Evolutionary conservation across 2,329 filamentous ascomycete genomes (phyloP).

Genomic region (Pseudocercospora pini-densiflorae): DNA sequence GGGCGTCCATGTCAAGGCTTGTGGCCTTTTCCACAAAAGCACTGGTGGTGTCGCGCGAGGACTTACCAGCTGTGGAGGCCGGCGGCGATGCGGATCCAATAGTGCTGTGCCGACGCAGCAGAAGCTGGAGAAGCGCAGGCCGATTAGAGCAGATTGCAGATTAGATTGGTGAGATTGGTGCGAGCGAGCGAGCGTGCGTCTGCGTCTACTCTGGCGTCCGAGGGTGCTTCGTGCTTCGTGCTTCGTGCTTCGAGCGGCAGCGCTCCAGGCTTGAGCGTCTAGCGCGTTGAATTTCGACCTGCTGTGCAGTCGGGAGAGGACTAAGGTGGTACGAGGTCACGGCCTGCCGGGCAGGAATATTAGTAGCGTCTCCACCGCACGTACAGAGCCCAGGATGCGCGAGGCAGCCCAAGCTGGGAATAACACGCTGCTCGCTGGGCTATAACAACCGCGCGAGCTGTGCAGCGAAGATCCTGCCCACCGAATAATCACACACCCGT

Average conservation of each 20-base stretch:
- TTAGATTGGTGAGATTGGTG: background rate
- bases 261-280: background rate
- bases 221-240: background rate
- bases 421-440: conserved; percentile 10
- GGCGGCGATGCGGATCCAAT: conserved; percentile 21
- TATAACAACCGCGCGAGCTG: conserved; percentile 1
- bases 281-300: conserved; percentile 1
- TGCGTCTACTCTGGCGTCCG: background rate
- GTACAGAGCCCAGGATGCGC: conserved; percentile 13
- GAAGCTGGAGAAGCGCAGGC: conserved; percentile 26
- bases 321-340: conserved; percentile 28
- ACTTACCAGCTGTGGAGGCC: conserved; percentile 18
- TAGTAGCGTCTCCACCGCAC: conserved; percentile 12
- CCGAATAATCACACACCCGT: conserved; percentile 17
- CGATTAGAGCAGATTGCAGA: background rate
- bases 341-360: conserved; percentile 8
- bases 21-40: background rate
- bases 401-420: conserved; percentile 25
- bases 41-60: conserved; percentile 15
- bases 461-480: background rate
- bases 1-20: background rate
- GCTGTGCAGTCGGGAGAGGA: conserved; percentile 15
- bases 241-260: too few relatives aligned
- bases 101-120: conserved; percentile 19
- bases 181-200: conserved; percentile 3